These are phyloP conservation scores for Tuctoria greenei DNA, from an alignment of 176 grass and related monocot genomes.

Conservation along the genomic window DNA sequence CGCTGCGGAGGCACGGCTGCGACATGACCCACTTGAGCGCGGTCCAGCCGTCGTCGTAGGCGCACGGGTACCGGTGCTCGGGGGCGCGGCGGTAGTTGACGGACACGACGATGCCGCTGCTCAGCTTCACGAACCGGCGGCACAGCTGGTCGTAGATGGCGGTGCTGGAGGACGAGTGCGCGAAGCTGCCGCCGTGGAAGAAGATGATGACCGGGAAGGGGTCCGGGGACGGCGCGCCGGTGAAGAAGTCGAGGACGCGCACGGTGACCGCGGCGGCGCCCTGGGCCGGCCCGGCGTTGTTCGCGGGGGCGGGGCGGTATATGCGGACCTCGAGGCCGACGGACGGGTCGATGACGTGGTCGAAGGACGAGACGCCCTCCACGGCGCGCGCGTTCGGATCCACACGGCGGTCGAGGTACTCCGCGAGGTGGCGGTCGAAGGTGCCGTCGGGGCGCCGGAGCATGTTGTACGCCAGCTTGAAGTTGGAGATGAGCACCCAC, in stretches of 20 bases:
- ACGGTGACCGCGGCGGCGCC: conserved; percentile 31
- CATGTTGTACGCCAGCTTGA: conserved; percentile 93
- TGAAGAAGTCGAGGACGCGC: conserved; percentile 63
- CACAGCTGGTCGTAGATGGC: conserved; percentile 86
- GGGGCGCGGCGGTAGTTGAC: conserved; percentile 92
- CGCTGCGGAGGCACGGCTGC: conserved; percentile 75
- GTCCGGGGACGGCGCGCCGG: conserved; percentile 46
- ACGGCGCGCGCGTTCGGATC: conserved; percentile 54
- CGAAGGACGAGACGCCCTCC: conserved; percentile 79
- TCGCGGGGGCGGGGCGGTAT: conserved; percentile 52
- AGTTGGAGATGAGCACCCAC: conserved; percentile 98
- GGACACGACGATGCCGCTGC: conserved; percentile 72
- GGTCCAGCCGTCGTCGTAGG: conserved; percentile 91
- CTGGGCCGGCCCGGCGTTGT: background rate
- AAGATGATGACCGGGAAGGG: conserved; percentile 94
- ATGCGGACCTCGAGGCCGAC: conserved; percentile 74
- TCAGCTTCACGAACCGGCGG: conserved; percentile 73
- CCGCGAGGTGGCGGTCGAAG: conserved; percentile 84
- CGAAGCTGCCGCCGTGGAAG: conserved; percentile 99
- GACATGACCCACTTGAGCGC: conserved; percentile 73
- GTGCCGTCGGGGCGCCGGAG: conserved; percentile 90
- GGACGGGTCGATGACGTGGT: conserved; percentile 64
- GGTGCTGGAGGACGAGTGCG: conserved; percentile 72
- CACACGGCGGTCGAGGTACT: conserved; percentile 75
- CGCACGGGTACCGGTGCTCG: conserved; percentile 83